These are phyloP conservation scores for Saccharomyces hybrid DNA, from an alignment of 1,139 yeast species.

Conservation along the genomic window DNA sequence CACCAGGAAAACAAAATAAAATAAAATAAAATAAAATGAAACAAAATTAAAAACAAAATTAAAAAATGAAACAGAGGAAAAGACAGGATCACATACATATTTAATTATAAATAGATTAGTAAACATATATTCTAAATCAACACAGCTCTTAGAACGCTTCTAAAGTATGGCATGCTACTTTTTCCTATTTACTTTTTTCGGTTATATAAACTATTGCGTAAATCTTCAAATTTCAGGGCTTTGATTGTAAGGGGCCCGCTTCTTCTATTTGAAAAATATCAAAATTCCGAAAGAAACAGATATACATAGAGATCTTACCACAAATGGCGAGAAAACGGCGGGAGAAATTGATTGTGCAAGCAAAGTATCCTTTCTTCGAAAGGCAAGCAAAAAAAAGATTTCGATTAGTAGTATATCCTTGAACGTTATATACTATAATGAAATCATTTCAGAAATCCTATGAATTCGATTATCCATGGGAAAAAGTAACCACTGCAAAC, in stretches of 20 bases:
- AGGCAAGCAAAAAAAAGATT: background rate
- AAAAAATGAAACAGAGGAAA: background rate
- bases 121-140: background rate
- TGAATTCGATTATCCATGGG: slow-evolving; percentile 79
- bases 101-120: background rate
- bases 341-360: background rate
- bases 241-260: background rate
- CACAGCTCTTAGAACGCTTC: background rate
- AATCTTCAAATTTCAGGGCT: background rate
- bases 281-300: background rate
- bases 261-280: background rate
- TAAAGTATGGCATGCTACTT: no score
- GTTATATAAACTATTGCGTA: background rate
- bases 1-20: no score
- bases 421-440: slow-evolving; percentile 39
- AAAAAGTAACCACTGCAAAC: slow-evolving; percentile 89
- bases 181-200: background rate
- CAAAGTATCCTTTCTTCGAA: background rate
- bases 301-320: background rate
- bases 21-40: no score
- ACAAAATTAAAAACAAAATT: background rate
- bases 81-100: background rate
- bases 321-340: background rate
- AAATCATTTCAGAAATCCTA: slow-evolving; percentile 67
- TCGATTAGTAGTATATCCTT: background rate